Evolutionary conservation across 345 rosid species (phyloP).

Genomic region (Salix caprea): DNA sequence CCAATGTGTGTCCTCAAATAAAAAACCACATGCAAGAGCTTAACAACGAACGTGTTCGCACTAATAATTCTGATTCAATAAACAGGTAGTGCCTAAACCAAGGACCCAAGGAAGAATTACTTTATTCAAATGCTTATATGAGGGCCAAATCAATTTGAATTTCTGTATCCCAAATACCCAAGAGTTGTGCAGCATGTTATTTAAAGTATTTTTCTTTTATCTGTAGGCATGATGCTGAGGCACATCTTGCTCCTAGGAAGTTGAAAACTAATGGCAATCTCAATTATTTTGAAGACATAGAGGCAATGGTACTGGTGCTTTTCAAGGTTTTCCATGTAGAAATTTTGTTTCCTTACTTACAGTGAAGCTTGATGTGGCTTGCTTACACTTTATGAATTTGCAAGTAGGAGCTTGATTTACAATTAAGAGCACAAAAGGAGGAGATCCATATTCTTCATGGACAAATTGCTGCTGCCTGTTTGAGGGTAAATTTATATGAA

Average conservation of each 20-base stretch:
- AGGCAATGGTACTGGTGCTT: slow-evolving; percentile 55
- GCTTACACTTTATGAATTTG: slow-evolving; percentile 17
- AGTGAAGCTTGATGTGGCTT: slow-evolving; percentile 11
- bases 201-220: slow-evolving; percentile 18
- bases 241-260: slow-evolving; percentile 35
- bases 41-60: slow-evolving; percentile 16
- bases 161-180: not conserved
- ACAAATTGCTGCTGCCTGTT: slow-evolving; percentile 62
- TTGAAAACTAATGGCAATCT: slow-evolving; percentile 33
- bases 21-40: slow-evolving; percentile 24
- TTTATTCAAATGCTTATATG: not conserved
- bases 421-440: slow-evolving; percentile 54
- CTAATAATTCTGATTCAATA: slow-evolving; percentile 25
- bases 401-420: slow-evolving; percentile 58
- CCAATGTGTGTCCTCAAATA: slow-evolving; percentile 38
- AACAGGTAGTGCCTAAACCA: slow-evolving; percentile 27
- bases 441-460: slow-evolving; percentile 78
- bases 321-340: slow-evolving; percentile 2
- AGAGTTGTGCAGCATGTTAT: not conserved
- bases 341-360: slow-evolving; percentile 7
- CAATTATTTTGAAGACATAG: slow-evolving; percentile 47
- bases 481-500: slow-evolving; percentile 47
- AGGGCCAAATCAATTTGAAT: not conserved
- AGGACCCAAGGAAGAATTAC: not conserved
- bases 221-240: slow-evolving; percentile 37